Base-by-base conservation (phyloP, 768 basidiomycete genomes). In the Rhizopogon roseolus region DNA sequence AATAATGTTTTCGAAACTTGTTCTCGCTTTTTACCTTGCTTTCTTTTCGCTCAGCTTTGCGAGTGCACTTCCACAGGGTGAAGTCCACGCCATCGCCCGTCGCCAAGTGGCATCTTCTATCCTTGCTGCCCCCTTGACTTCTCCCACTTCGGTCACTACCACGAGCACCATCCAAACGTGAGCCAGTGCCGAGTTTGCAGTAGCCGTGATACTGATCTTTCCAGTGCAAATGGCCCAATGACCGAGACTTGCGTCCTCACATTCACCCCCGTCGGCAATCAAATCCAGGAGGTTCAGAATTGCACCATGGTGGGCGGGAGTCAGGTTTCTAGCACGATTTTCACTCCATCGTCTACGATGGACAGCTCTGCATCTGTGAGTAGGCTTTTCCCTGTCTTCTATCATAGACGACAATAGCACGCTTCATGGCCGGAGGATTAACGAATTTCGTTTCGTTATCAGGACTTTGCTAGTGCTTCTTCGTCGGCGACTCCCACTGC, bases 241-340 rank as follows among this genome's bases (percentile, higher is more conserved):
- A 79, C 73, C 40, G 73, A 82, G 70, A 82, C 76, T n/a, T 88
- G 86, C 63, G 71, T 76, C 9, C 69, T 82, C 45, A 78, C 79
- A 9, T 72, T 86, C 44, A 83, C 78, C 4, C 84, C 66, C 4
- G 69, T 76, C 58, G 84, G 83, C 16, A 60, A 76, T n/a, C 75
- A 74, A 13, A 72, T 85, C 19, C 69, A 75, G 60, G 77, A 85
- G 59, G 77, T 84, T 45, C 71, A 70, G 59, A 75, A 72, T 29
- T 87, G 85, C 62, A 79, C 76, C 25, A 53, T 80, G 19, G 55
- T 70, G 60, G 62, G 58, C 3, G 44, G 40, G 14, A 38, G 60
- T 8, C 57, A 59, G 28, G 39, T 55, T 11, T 37, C 52, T 36
- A 58, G 60, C 36, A 44, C 57, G 7, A 50, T 56, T 49, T 44